phyloP scores from a whole-genome alignment of 805 yeast species.

The Kluyveromyces siamensis region DNA sequence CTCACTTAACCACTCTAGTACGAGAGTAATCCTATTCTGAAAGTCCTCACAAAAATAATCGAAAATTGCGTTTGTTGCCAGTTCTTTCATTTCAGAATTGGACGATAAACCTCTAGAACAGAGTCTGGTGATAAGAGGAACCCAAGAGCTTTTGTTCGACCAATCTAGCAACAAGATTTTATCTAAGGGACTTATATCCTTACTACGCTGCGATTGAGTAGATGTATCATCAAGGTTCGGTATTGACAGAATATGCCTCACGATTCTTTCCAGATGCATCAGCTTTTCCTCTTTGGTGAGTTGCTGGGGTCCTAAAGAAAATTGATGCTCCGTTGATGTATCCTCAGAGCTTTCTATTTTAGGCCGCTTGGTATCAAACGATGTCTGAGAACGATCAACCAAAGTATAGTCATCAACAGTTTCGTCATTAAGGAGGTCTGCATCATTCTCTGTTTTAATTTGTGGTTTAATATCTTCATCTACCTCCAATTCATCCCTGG shows the following conservation, averaged over 20 bases:
- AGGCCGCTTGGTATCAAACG: constrained; percentile 5
- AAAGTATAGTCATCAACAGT: constrained; percentile 16
- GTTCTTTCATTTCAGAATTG: constrained; percentile 40
- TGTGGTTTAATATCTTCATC: constrained; percentile 2
- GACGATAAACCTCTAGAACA: constrained; percentile 69
- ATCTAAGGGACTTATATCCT: constrained; percentile 18
- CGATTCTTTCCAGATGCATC: constrained; percentile 45
- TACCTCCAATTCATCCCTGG: background rate
- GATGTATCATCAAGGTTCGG: background rate
- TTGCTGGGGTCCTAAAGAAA: constrained; percentile 35
- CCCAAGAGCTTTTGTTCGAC: constrained; percentile 66
- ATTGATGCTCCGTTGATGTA: background rate
- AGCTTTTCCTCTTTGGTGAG: constrained; percentile 47
- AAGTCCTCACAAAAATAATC: constrained; percentile 68
- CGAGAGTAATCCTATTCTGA: constrained; percentile 59
- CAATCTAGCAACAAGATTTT: constrained; percentile 36
- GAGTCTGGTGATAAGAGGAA: constrained; percentile 60
- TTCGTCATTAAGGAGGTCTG: constrained; percentile 25
- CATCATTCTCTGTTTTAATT: constrained; percentile 3
- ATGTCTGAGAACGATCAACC: background rate
- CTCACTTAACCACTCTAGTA: constrained; percentile 90
- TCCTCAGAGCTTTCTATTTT: constrained; percentile 7
- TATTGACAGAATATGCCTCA: constrained; percentile 26
- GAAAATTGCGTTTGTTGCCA: constrained; percentile 62
- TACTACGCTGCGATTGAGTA: constrained; percentile 1